Conservation (phyloP, 495 filamentous ascomycete genomes). For the Penicillium soppii region DNA sequence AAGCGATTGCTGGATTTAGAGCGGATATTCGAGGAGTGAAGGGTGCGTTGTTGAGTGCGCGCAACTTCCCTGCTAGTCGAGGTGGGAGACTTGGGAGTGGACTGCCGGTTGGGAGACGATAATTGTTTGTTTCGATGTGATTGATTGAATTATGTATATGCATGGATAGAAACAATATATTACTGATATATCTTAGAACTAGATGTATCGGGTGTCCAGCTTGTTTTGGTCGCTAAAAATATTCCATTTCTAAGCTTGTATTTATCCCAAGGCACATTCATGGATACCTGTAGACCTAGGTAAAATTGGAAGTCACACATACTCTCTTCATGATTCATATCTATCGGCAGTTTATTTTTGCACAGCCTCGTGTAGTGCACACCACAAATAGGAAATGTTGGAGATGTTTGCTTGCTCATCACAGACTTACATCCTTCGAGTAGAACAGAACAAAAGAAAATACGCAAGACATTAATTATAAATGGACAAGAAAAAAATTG, state of each 20-base stretch:
- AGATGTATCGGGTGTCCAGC: neutral
- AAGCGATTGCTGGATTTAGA: slow-evolving; percentile 75
- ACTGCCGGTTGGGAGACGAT: slow-evolving; percentile 16
- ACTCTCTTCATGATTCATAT: slow-evolving; percentile 10
- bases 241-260: neutral
- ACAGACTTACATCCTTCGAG: slow-evolving; percentile 13
- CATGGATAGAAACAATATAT: neutral
- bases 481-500: slow-evolving; percentile 19
- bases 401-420: slow-evolving; percentile 20
- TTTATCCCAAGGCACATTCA: neutral
- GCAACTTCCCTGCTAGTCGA: slow-evolving; percentile 57
- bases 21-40: slow-evolving; percentile 90
- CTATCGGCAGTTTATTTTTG: slow-evolving; percentile 16
- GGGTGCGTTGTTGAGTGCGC: slow-evolving; percentile 81
- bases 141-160: neutral
- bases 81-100: slow-evolving; percentile 29
- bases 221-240: neutral
- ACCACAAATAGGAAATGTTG: slow-evolving; percentile 2
- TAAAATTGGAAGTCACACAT: neutral
- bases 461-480: slow-evolving; percentile 29
- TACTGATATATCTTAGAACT: neutral
- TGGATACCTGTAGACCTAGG: neutral
- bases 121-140: neutral
- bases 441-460: slow-evolving; percentile 14
- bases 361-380: neutral